These are phyloP conservation scores for Ustilago loliicola DNA, from an alignment of 1,284 basidiomycete genomes.

Conservation along the genomic window DNA sequence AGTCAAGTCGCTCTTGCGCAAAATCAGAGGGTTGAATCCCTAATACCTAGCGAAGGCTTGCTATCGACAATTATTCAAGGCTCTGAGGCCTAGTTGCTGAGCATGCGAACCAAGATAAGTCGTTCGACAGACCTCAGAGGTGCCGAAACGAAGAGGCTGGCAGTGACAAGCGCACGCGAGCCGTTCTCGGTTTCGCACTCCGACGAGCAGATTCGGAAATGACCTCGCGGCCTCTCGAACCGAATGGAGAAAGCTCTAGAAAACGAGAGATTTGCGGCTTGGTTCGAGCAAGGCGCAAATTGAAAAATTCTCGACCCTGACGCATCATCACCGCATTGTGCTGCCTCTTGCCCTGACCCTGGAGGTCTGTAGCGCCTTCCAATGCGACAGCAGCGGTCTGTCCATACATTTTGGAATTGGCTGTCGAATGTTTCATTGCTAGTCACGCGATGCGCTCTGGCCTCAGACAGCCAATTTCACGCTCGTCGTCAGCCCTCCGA, in stretches of 20 bases:
- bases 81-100: neutral
- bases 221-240: neutral
- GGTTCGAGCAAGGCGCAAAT: neutral
- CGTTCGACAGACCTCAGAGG: no score
- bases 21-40: no score
- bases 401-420: no score
- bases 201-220: neutral
- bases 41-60: no score
- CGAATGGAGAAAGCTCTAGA: neutral
- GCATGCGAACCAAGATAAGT: no score
- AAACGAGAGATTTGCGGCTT: neutral
- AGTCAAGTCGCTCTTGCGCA: no score
- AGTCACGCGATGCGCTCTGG: no score
- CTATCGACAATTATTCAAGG: no score
- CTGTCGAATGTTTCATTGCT: no score
- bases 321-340: slow-evolving; percentile 19
- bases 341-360: slow-evolving; percentile 1
- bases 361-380: no score
- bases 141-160: neutral
- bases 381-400: no score
- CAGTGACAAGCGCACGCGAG: slow-evolving; percentile 8
- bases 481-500: no score
- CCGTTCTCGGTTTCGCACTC: slow-evolving; percentile 15
- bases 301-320: neutral
- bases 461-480: neutral